A percentile compares a stretch with the other conserved stretches of the same genome.
Conservation (phyloP, 108 stramenopile genomes). For the Asterionellopsis glacialis region DNA sequence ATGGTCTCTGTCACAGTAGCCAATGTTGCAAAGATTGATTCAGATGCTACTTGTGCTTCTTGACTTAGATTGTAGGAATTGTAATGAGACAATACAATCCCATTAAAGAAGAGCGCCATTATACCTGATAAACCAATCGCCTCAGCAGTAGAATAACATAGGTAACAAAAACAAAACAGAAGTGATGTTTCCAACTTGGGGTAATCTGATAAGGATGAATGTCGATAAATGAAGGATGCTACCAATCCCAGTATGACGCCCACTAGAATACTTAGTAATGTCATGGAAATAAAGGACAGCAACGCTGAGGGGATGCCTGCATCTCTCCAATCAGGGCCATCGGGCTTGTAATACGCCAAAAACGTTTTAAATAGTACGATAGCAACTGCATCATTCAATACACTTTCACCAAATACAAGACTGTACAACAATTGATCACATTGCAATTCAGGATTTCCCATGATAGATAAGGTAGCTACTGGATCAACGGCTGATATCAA, state of each 20-base stretch:
- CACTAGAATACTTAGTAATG: constrained; percentile 64
- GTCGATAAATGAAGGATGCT: constrained; percentile 83
- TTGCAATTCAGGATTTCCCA: constrained; percentile 82
- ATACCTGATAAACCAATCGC: constrained; percentile 86
- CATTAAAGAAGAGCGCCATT: constrained; percentile 96
- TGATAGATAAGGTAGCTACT: constrained; percentile 94
- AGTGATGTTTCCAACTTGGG: constrained; percentile 92
- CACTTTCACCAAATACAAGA: constrained; percentile 95
- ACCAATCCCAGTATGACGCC: constrained; percentile 86
- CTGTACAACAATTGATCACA: constrained; percentile 92
- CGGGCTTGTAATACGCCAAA: constrained; percentile 72
- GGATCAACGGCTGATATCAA: constrained; percentile 96
- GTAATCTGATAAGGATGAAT: constrained; percentile 76
- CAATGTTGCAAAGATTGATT: constrained; percentile 92
- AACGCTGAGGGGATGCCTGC: constrained; percentile 66
- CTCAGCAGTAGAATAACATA: constrained; percentile 92
- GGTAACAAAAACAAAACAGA: constrained; percentile 92
- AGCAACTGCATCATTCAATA: constrained; percentile 97
- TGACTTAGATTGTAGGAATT: constrained; percentile 92
- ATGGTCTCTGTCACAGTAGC: constrained; percentile 89
- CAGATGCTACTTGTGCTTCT: constrained; percentile 78
- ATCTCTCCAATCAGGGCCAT: constrained; percentile 59
- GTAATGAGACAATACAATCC: constrained; percentile 90
- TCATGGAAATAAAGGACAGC: constrained; percentile 61
- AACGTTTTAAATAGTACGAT: constrained; percentile 97